Base-by-base conservation (phyloP, 805 yeast genomes). In the Isabelozyma heimii region DNA sequence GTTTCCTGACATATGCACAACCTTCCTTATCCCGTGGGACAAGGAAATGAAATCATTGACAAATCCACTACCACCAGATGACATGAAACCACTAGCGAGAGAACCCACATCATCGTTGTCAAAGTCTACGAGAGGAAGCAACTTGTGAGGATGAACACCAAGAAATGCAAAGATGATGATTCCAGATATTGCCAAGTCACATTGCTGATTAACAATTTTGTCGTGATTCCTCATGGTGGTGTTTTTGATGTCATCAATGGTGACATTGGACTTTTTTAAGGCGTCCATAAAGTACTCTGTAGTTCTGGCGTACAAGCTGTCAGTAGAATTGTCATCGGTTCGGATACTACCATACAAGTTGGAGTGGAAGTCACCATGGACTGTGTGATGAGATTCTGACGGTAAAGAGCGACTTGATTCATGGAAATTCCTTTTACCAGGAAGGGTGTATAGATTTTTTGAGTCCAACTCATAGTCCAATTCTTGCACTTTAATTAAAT, bases 61-160 rank as follows among this genome's bases (percentile, higher is more conserved):
- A 7, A 40, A 46, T 10, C 33, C n/a, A 7, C 45, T 44, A 3
- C 40, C 8, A 5, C n/a, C 35, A 10, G 35, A 30, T 13, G 35
- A 30, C 35, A 37, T 37, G 40, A 12, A 14, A 12, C 14, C 20
- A 37, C 20, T 37, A 2, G 12, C 20, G 14, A 33, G 14, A 33
- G 13, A 14, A 6, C 14, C 37, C 9, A 6, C 16, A 37, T 37
- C 15, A 13, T 16, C 13, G 40, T 43, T 43, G 17, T 60, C 62
- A 37, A 58, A 61, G 14, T 57, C 55, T 0, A 70, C 56, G 26
- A 71, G 49, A 5, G 73, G 73, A 17, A 63, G 45, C 10, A 66
- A 47, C 16, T 53, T 53, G 43, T 62, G 64, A 3, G 72, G 70
- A 50, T 69, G 72, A 4, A 70, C 47, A 5, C 67, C 69, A 8